Conservation (phyloP, 2,329 filamentous ascomycete genomes). For the Pseudogymnoascus sp. region DNA sequence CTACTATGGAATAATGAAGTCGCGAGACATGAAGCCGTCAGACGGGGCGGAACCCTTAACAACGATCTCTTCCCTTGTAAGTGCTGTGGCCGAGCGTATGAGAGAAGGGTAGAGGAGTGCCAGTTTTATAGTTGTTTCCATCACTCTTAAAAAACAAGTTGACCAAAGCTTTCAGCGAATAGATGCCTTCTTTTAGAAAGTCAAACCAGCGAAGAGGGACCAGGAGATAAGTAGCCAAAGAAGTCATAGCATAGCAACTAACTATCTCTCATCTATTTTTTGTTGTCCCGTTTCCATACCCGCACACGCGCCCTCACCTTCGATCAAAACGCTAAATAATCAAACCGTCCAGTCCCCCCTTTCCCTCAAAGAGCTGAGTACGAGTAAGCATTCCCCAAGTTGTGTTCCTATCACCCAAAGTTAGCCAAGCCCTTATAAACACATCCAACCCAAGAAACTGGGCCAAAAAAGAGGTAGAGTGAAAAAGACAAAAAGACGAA, state of each 20-base stretch:
- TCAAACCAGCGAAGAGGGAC: not conserved
- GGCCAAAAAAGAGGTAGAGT: not conserved
- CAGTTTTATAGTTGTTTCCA: not conserved
- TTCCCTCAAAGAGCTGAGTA: not conserved
- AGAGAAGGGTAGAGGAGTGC: not conserved
- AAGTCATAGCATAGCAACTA: not conserved
- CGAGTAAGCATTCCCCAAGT: conserved; percentile 52
- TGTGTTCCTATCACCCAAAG: conserved; percentile 45
- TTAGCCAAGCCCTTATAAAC: not conserved
- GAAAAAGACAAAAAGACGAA: conserved; percentile 19
- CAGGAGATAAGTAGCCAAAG: not conserved
- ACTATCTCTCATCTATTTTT: not conserved
- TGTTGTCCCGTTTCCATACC: not conserved
- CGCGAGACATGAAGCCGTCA: not conserved
- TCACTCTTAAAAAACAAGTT: not conserved
- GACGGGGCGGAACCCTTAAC: not conserved
- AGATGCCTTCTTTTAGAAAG: not conserved
- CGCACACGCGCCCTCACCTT: not conserved
- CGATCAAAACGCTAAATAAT: not conserved
- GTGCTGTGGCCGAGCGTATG: not conserved
- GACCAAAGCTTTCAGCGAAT: too few species aligned
- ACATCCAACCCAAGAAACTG: not conserved
- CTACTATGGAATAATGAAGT: not conserved
- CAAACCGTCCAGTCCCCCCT: not conserved
- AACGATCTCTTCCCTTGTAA: not conserved